Evolutionary conservation across 2,329 filamentous ascomycete species (phyloP), one percentile per base, ranked within the genome.

Genomic region (Ophiostoma australiae): DNA sequence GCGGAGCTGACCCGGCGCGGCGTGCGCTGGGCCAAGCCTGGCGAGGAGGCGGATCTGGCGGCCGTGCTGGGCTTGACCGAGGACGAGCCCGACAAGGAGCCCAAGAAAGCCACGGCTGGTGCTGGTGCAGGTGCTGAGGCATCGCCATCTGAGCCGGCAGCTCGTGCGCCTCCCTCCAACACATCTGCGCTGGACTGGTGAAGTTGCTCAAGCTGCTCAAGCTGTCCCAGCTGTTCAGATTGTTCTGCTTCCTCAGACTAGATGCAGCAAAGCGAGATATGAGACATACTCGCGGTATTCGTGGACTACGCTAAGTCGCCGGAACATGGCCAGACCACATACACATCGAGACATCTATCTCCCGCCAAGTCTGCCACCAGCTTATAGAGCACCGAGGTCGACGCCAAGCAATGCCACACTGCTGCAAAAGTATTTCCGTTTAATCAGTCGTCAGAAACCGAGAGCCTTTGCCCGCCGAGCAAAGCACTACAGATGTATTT

Each of bases 1-100:
- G 77, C 76, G 5, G 80, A 84, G 76, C 80, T 82, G 20, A 73
- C 72, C 72, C 80, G 76, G 67, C 33, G 61, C 8, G 71, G 73
- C 15, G 68, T 75, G 31, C 65, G 66, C 10, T 73, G 72, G 72
- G 71, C 55, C 44, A 68, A 20, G 13, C 35, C 61, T 2, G 65
- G 68, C 48, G 72, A 72, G 15, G 74, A 70, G 27, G 71, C 44
- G 0, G 69, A 48, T 1, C 65, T 75, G 44, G 67, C 68, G 13
- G 71, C 71, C 4, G 71, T 66, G 15, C 70, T 74, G n/a, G 73
- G 73, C 1, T 69, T 74, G n/a, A 35, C 48, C 17, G 72, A 72
- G 15, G 72, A 72, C 20, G 69, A 37, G 39, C 35, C 15, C 41
- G 44, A 35, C 15, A 27, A 33, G 15, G 39, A 58, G 17, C 23